Evolutionary conservation across 192 early-diverging fungal species (phyloP), one percentile per base, ranked within the genome.

Genomic region (Helicostylum pulchrum): DNA sequence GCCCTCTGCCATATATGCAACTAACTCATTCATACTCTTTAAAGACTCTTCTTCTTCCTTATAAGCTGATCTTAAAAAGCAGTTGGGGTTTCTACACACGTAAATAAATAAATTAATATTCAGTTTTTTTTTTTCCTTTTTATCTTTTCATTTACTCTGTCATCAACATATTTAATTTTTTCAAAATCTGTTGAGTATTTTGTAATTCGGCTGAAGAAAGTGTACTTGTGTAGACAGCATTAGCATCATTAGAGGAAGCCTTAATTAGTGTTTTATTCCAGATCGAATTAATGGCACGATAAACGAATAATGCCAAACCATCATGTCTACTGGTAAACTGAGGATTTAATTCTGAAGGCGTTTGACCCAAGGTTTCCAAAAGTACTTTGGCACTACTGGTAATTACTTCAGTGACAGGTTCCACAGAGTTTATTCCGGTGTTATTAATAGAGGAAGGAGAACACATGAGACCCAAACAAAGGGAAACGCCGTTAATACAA

Each of bases 111-210:
- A 9, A 9, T 39, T 39, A 9, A 6, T 17, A n/a, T 10, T 2
- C 6, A 34, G 14, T 56, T 17, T 5, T 56, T 14, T 9, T 56
- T 39, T 3, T 14, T 17, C 19, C 11, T 4, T 4, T 15, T 39
- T 6, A n/a, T 17, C 1, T 9, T 15, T n/a, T 36, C 12, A 59
- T 42, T 59, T 59, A 59, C 57, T 43, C 36, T 43, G 1, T 21
- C 43, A 59, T 59, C 20, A 26, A 44, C 5, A 17, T 44, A 20
- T 44, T 9, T 45, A 44, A 26, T 59, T 23, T 59, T 45, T 36
- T 43, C 43, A 59, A 45, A 20, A 21, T 26, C 21, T 26, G 8
- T 44, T 59, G 57, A 36, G 43, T 59, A 26, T 59, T 17, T 59
- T 36, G 32, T 26, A 59, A 45, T 15, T 59, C 39, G 6, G 10